Percentiles rank a stretch among this genome's conserved stretches.
Conservation (phyloP, 345 rosid genomes). For the Zanthoxylum bungeanum region DNA sequence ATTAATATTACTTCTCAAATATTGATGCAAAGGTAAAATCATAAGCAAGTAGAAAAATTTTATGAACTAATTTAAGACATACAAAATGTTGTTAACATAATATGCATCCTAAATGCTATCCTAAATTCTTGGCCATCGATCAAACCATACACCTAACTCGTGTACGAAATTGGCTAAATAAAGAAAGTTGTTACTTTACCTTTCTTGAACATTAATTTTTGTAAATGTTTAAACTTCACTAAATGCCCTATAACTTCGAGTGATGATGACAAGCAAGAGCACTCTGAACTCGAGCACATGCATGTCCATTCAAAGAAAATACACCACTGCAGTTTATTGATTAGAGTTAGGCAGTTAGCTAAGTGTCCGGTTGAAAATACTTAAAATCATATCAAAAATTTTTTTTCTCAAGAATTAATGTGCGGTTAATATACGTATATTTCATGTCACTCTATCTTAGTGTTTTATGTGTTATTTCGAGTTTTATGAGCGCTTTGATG, state of each 20-base stretch:
- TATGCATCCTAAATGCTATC: background rate
- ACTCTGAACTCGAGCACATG: background rate
- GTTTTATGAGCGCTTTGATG: too few species aligned
- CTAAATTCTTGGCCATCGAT: background rate
- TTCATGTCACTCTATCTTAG: too few species aligned
- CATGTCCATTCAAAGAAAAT: background rate
- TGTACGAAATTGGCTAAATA: background rate
- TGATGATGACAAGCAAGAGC: background rate
- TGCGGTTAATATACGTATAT: too few species aligned
- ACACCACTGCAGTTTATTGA: background rate
- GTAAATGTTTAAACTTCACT: background rate
- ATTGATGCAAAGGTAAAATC: too few species aligned
- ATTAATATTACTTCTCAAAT: too few species aligned
- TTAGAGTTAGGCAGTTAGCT: background rate
- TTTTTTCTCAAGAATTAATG: too few species aligned
- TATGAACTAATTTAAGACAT: too few species aligned
- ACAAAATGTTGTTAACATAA: background rate
- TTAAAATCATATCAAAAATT: too few species aligned
- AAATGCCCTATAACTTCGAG: background rate
- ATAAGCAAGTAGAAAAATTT: background rate
- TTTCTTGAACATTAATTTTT: background rate
- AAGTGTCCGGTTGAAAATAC: too few species aligned
- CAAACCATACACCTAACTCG: background rate
- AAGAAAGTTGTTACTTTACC: background rate
- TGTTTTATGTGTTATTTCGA: too few species aligned